These are phyloP conservation scores for Epichloe coenophiala DNA, from an alignment of 2,329 filamentous ascomycete species.

Conservation along the genomic window DNA sequence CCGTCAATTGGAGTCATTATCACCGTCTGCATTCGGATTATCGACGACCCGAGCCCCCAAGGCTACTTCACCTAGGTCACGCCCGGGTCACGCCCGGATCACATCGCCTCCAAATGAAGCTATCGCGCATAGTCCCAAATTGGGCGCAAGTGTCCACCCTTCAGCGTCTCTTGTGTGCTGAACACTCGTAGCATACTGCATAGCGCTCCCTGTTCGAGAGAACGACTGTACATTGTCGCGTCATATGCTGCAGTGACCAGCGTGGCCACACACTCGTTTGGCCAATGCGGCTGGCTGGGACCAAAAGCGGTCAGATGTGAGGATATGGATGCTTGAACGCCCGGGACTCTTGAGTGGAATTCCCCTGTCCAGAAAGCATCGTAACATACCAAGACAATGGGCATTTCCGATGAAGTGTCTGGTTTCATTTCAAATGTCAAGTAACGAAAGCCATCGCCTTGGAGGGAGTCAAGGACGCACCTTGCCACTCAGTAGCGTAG, in stretches of 20 bases:
- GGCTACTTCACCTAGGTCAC: too few relatives aligned
- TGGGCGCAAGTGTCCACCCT: neutral
- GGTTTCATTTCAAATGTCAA: neutral
- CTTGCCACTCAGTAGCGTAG: neutral
- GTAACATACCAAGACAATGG: neutral
- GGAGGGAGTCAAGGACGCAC: neutral
- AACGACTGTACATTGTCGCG: neutral
- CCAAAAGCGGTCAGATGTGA: neutral
- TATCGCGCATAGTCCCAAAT: neutral
- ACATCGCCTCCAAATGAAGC: neutral
- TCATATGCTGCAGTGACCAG: neutral
- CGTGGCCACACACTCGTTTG: neutral
- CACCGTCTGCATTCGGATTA: neutral
- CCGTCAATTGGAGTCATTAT: neutral
- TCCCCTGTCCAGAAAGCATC: neutral
- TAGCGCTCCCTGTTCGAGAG: neutral
- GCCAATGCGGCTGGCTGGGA: neutral
- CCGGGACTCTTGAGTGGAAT: neutral
- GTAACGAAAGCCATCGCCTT: neutral
- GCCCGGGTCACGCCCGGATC: too few relatives aligned
- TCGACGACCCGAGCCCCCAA: too few relatives aligned
- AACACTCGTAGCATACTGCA: neutral
- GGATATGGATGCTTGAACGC: neutral
- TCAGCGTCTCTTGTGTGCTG: neutral
- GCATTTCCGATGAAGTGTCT: neutral